These are phyloP conservation scores for Phytophthora quininea DNA, from an alignment of 352 stramenopile species.

Conservation along the genomic window DNA sequence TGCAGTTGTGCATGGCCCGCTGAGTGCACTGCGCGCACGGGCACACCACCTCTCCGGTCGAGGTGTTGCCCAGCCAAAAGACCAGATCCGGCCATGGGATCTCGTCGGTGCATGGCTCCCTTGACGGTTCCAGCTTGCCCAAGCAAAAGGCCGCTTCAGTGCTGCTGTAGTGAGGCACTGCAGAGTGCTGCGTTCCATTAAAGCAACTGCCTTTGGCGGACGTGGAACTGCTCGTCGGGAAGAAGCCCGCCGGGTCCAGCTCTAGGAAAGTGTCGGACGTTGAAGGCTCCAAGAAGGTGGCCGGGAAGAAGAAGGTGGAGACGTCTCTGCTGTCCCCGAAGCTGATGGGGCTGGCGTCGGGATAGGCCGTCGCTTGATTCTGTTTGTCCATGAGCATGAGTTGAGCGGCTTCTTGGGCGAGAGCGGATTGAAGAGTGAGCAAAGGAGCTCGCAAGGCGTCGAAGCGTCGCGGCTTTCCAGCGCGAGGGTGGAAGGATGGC, in stretches of 20 bases:
- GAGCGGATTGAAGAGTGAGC: slow-evolving; percentile 33
- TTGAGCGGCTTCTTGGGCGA: slow-evolving; percentile 3
- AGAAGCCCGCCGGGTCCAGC: slow-evolving; percentile 27
- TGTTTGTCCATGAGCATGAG: slow-evolving; percentile 31
- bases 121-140: slow-evolving; percentile 50
- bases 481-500: slow-evolving; percentile 2
- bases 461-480: slow-evolving; percentile 41
- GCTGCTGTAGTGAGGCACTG: neutral
- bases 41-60: slow-evolving; percentile 55
- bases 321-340: slow-evolving; percentile 22
- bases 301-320: slow-evolving; percentile 23
- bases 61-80: slow-evolving; percentile 60
- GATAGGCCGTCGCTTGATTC: slow-evolving; percentile 1
- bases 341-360: neutral
- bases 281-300: slow-evolving; percentile 32
- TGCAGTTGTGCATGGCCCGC: slow-evolving; percentile 19
- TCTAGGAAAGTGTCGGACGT: slow-evolving; percentile 34
- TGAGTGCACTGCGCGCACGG: slow-evolving; percentile 41
- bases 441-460: slow-evolving; percentile 8
- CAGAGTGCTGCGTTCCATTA: neutral
- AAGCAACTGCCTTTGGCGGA: slow-evolving; percentile 30
- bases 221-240: slow-evolving; percentile 9
- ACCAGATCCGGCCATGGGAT: slow-evolving; percentile 62
- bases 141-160: slow-evolving; percentile 12
- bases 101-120: slow-evolving; percentile 57